phyloP scores from a whole-genome alignment of 257 asterid species.

The Coffea eugenioides region DNA sequence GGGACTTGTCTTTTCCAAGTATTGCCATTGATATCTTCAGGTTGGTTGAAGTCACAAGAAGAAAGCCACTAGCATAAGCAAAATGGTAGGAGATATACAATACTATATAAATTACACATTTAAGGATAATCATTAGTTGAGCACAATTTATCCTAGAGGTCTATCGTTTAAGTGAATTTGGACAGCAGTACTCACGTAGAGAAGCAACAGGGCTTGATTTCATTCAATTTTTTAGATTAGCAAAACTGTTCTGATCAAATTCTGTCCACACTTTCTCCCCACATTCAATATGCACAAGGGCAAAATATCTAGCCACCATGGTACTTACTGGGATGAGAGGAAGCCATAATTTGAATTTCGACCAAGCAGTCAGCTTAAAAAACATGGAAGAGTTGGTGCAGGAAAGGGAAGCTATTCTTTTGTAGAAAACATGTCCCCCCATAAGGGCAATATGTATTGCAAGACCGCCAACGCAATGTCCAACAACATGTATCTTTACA shows the following conservation, averaged over 20 bases:
- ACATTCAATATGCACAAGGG: too few species aligned
- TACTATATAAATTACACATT: too few species aligned
- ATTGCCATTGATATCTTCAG: conserved; percentile 51
- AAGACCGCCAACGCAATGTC: conserved; percentile 57
- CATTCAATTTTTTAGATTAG: too few species aligned
- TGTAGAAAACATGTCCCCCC: conserved; percentile 45
- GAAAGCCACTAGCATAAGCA: conserved; percentile 8
- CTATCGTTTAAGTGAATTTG: too few species aligned
- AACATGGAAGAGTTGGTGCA: conserved; percentile 63
- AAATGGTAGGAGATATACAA: too few species aligned
- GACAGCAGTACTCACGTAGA: too few species aligned
- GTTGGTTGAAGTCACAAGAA: neutral
- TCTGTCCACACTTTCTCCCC: too few species aligned
- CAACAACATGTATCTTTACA: conserved; percentile 41
- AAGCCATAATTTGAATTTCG: conserved; percentile 54
- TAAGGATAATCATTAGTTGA: too few species aligned
- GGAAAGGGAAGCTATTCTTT: conserved; percentile 47
- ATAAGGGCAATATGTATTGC: conserved; percentile 51
- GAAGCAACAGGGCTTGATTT: too few species aligned
- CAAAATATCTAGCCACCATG: too few species aligned
- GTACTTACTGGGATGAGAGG: conserved; percentile 52
- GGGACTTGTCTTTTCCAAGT: conserved; percentile 40
- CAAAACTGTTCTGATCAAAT: too few species aligned
- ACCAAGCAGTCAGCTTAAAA: conserved; percentile 44
- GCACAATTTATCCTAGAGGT: too few species aligned